Evolutionary conservation across 345 rosid genomes (phyloP).

Genomic region (Aquilaria malaccensis): DNA sequence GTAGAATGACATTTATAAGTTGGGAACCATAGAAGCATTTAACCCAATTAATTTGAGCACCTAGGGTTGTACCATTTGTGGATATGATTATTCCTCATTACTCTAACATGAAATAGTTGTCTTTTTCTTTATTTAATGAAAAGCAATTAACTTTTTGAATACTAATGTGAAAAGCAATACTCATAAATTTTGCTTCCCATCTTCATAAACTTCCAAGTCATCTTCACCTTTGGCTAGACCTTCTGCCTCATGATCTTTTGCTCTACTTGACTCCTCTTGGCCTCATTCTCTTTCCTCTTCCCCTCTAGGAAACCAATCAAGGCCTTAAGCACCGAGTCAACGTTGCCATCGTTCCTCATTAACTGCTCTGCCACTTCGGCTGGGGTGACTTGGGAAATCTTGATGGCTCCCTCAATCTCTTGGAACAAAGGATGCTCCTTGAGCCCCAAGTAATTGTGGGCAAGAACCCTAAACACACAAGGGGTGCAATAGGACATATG

Average conservation of each 20-base stretch:
- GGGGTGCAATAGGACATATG: conserved; percentile 44
- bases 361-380: conserved; percentile 52
- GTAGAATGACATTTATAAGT: no score
- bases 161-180: neutral
- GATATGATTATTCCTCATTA: no score
- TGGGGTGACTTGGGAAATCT: conserved; percentile 31
- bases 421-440: conserved; percentile 21
- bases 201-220: neutral
- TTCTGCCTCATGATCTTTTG: neutral
- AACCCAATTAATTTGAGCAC: no score
- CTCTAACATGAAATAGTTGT: no score
- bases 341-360: conserved; percentile 24
- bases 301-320: conserved; percentile 22
- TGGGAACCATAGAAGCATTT: no score
- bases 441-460: conserved; percentile 31
- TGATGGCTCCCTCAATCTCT: conserved; percentile 29
- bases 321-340: conserved; percentile 13
- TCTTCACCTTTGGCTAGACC: neutral
- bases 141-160: neutral
- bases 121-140: neutral
- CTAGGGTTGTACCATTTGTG: no score
- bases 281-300: conserved; percentile 23
- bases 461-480: conserved; percentile 27
- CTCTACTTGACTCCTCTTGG: conserved; percentile 7
- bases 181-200: no score